Evolutionary conservation across 1,284 basidiomycete species (phyloP), one percentile per base, ranked within the genome.

Genomic region (Cryptococcus floricola): DNA sequence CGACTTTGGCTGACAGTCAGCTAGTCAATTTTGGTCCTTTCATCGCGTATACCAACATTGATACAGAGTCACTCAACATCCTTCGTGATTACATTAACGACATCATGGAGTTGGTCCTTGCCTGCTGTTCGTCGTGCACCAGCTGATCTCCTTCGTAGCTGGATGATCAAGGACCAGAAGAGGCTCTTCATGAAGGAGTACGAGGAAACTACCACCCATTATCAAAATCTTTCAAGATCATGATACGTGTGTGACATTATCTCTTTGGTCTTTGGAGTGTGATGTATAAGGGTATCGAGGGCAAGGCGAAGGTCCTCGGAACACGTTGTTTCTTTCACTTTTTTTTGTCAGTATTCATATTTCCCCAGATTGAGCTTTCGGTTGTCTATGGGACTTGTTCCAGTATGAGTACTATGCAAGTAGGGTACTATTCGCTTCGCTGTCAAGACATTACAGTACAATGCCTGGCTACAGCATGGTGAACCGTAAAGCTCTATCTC

Each of bases 81-180:
- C 83, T 98, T 14, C 82, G 87, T 63, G 93, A 97, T 64, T 94
- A 97, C 74, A 85, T 92, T 57, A 88, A 89, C 61, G 91, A 96
- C 67, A 81, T 98, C 57, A 81, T 98, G 68, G 79, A 80, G 91
- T 97, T 70, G 62, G 90, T 84, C 12, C 34, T n/a, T 18, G 31
- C 37, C 37, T 49, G 7, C 39, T 16, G 39, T 25, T 13, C 37
- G 6, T 46, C 51, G 13, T 44, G 41, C 18, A 14, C 7, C 56
- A 28, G 19, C 44, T 46, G 25, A 57, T 50, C 55, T 57, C 28
- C 53, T 19, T 13, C 18, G 16, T 49, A 78, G 77, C 63, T 79
- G 73, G 71, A 78, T 79, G 76, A 76, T 77, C 67, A 76, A 73
- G 57, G 77, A 79, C 61, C 72, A 78, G 60, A 75, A 77, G 60